A percentile compares a stretch with the other conserved stretches of the same genome.
Conservation (phyloP, 1,284 basidiomycete species). For the Pholiota adiposa region DNA sequence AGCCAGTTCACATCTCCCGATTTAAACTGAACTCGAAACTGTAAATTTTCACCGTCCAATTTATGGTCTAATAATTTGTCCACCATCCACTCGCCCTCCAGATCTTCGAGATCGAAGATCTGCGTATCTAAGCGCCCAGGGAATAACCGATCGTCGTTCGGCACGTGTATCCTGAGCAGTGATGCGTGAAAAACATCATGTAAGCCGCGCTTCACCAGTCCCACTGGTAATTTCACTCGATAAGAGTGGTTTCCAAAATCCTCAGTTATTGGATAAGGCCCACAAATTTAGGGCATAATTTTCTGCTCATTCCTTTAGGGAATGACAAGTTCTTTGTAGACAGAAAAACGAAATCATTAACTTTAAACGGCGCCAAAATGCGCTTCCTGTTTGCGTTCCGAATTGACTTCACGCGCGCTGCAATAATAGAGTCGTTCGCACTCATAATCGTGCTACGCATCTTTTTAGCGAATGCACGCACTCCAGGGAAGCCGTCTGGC, state of each 20-base stretch:
- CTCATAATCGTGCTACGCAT: slow-evolving; percentile 26
- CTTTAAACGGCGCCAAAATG: slow-evolving; percentile 18
- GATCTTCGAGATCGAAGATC: slow-evolving; percentile 18
- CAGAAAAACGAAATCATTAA: slow-evolving; percentile 33
- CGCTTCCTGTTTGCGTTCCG: slow-evolving; percentile 29
- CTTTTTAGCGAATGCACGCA: slow-evolving; percentile 25
- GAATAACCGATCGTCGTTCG: slow-evolving; percentile 29
- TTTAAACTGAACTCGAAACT: slow-evolving; percentile 24
- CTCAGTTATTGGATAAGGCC: slow-evolving; percentile 8
- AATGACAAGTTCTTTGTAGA: slow-evolving; percentile 31
- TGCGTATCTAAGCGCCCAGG: slow-evolving; percentile 23
- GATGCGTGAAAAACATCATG: slow-evolving; percentile 30
- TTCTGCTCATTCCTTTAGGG: not conserved
- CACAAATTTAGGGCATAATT: slow-evolving; percentile 18
- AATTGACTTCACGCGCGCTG: slow-evolving; percentile 27
- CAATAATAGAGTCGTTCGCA: slow-evolving; percentile 34
- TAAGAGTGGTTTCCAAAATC: slow-evolving; percentile 21
- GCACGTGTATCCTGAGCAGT: slow-evolving; percentile 23
- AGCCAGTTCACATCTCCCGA: slow-evolving; percentile 27
- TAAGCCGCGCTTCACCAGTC: slow-evolving; percentile 21
- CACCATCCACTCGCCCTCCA: slow-evolving; percentile 22
- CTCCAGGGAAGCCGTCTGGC: slow-evolving; percentile 25
- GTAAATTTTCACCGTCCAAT: slow-evolving; percentile 9
- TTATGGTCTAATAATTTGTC: slow-evolving; percentile 18
- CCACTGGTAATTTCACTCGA: slow-evolving; percentile 18